Evolutionary conservation across 2,329 filamentous ascomycete species (phyloP), one percentile per base, ranked within the genome.

Genomic region (Capronia americana): DNA sequence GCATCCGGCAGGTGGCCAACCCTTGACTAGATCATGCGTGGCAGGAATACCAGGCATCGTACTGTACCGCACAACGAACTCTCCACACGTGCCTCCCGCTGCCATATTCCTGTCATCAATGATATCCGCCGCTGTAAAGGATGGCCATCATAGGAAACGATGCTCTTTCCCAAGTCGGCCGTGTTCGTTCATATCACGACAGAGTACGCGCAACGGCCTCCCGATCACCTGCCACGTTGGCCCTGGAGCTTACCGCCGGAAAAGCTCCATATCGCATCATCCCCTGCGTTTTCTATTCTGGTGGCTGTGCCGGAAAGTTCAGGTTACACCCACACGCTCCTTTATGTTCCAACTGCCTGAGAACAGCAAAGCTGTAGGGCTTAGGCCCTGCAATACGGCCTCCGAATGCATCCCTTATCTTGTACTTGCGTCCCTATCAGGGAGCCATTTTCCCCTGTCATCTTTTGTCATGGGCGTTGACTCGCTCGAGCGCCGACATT

Each of bases 301-400:
- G 59, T 61, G 59, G 59, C 50, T 32, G 48, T 55, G 59, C 48
- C 28, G 14, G 28, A 41, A 60, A 30, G 17, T 61, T 51, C 48
- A 44, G 32, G 48, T 55, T 28, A 55, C 59, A 44, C 58, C 41
- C 48, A 12, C 46, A 53, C 48, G 7, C 32, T 55, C 48, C 30
- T 32, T 38, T 56, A 14, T 48, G 34, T 30, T 17, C 51, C 14
- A 24, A 32, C 23, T 24, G 48, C 41, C 59, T 62, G 59, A 26
- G 20, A 62, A 62, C 51, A 56, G 51, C n/a, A 62, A 62, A 62
- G 59, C 20, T 28, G 59, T 56, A 62, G 59, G 59, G 59, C 59
- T 56, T 62, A 62, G 59, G 59, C 11, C 34, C 41, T 55, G 26
- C 51, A 23, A 28, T 62, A 46, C 34, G 59, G 59, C 34, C 51